Evolutionary conservation across 73 alveolate genomes (phyloP), one percentile per base, ranked within the genome.

Genomic region (Halteria grandinella): DNA sequence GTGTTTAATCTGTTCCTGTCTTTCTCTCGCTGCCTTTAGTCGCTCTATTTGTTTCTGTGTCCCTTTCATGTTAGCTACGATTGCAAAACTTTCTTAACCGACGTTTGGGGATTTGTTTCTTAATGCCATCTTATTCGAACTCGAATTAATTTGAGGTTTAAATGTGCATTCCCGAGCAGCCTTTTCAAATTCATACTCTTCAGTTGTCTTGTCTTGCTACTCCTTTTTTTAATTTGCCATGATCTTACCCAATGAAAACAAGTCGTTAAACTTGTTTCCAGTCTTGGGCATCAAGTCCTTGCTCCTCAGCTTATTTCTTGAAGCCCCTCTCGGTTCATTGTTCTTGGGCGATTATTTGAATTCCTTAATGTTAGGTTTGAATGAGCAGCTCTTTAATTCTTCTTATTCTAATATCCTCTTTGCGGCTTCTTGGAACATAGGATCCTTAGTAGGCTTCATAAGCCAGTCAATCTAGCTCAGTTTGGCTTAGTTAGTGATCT

Each of bases 181-280:
- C 48, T 64, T 84, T 50, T 84, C 91, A 52, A 36, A 71, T 45
- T 82, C 91, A 23, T 82, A 82, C 48, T 82, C 91, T 5, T 24
- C 59, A 2, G 31, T 32, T 14, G 69, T 5, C 55, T 82, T 82
- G 48, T 72, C 91, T 3, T 25, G 17, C 45, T 55, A 52, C 29
- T 29, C 52, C 57, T 70, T 80, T 8, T n/a, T 5, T 5, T 49
- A 66, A 23, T n/a, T 27, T 37, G 55, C 24, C 36, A n/a, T n/a
- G n/a, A 12, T 64, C 43, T 66, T 78, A 32, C 83, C 63, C 21
- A 82, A 23, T 44, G 41, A 64, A 51, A 37, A 82, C 5, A 82
- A 69, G 58, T 82, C 91, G 27, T 40, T 55, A 82, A 71, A 71
- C 58, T 58, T 82, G 28, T 82, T 79, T 24, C 91, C 91, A 11